Percentiles rank a stretch among this genome's conserved stretches.
Conservation (phyloP, 1,284 basidiomycete genomes). For the Puccinia novopanici region DNA sequence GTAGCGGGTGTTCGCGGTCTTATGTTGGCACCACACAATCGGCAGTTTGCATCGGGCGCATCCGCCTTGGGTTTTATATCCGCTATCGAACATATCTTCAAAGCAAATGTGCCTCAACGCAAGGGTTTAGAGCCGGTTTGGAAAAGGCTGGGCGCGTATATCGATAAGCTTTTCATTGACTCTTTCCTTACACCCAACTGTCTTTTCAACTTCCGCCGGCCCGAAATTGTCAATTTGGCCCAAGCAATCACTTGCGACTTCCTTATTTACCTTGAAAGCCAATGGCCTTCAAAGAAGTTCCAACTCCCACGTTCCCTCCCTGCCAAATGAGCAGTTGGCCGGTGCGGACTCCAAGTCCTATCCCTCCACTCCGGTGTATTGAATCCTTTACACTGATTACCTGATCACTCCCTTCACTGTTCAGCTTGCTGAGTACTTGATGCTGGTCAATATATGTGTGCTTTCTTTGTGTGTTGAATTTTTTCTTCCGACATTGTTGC, state of each 20-base stretch:
- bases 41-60: neutral
- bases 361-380: no score
- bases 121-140: slow-evolving; percentile 1
- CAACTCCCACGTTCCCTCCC: no score
- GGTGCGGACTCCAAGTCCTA: no score
- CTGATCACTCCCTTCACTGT: no score
- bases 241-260: slow-evolving; percentile 6
- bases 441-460: no score
- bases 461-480: no score
- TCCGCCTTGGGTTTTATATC: neutral
- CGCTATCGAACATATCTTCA: neutral
- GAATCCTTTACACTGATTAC: no score
- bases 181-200: slow-evolving; percentile 12
- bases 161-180: slow-evolving; percentile 6
- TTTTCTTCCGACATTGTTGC: no score
- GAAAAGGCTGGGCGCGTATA: slow-evolving; percentile 18
- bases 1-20: neutral
- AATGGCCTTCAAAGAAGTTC: neutral
- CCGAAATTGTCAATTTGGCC: neutral
- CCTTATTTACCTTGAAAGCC: neutral
- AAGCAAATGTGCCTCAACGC: slow-evolving; percentile 1
- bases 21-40: neutral
- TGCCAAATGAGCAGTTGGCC: no score
- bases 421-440: no score
- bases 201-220: neutral